Evolutionary conservation across 139 green algal species (phyloP).

Genomic region (Chlorella sp.): DNA sequence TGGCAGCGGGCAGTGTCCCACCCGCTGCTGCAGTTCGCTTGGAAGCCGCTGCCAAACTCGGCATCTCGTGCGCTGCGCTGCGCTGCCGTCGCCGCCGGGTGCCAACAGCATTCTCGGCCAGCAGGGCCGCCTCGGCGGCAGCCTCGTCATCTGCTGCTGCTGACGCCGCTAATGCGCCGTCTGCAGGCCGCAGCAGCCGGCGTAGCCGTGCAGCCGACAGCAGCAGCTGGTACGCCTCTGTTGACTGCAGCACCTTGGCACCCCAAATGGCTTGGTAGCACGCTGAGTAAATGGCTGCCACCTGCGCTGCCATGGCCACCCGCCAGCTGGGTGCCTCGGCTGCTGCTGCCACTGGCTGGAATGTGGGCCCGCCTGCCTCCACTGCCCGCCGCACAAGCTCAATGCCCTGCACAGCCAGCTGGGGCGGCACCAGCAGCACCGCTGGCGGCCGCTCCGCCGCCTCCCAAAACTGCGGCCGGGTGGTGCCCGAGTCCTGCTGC

Average conservation of each 20-base stretch:
- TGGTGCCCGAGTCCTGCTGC: not conserved
- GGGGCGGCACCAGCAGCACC: slow-evolving; percentile 31
- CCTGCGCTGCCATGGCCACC: not conserved
- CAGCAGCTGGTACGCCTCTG: slow-evolving; percentile 21
- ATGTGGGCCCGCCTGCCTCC: not conserved
- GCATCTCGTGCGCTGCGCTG: not conserved
- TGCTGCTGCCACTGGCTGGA: not conserved
- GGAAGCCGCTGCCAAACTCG: not conserved
- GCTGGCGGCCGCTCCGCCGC: not conserved
- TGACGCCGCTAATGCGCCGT: not conserved
- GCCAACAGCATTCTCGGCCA: not conserved
- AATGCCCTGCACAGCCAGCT: slow-evolving; percentile 1
- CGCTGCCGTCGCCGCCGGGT: not conserved
- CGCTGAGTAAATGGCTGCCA: not conserved
- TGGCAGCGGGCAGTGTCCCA: not conserved
- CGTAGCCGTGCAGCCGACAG: not conserved
- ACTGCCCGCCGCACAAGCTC: slow-evolving; percentile 23
- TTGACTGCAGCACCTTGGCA: slow-evolving; percentile 15
- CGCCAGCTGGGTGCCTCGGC: not conserved
- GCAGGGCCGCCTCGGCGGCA: slow-evolving; percentile 14
- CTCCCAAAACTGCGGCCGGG: not conserved
- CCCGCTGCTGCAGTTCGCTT: too few species aligned
- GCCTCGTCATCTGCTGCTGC: not conserved
- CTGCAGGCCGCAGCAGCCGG: slow-evolving; percentile 3
- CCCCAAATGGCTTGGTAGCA: slow-evolving; percentile 38